phyloP scores from a whole-genome alignment of 1,284 basidiomycete genomes.

The Heimioporus retisporus region DNA sequence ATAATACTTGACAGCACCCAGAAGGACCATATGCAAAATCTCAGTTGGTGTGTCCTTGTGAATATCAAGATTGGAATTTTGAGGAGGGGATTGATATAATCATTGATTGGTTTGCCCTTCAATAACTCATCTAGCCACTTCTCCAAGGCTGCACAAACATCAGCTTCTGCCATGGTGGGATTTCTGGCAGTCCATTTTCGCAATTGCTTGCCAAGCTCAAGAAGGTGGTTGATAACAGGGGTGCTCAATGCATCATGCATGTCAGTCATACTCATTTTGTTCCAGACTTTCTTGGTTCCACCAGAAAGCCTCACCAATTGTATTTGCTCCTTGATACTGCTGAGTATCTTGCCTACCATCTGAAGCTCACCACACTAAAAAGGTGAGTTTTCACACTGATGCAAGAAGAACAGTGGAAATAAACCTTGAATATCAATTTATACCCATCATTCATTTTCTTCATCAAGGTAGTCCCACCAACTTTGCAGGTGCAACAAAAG shows the following conservation, averaged over 20 bases:
- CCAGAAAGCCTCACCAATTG: slow-evolving; percentile 8
- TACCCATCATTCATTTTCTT: background rate
- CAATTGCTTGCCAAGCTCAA: slow-evolving; percentile 11
- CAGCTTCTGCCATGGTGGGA: background rate
- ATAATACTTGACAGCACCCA: slow-evolving; percentile 48
- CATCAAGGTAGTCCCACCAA: slow-evolving; percentile 25
- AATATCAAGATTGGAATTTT: slow-evolving; percentile 11
- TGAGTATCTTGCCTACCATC: slow-evolving; percentile 16
- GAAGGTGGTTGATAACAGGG: background rate
- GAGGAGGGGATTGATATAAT: slow-evolving; percentile 27
- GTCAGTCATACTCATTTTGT: slow-evolving; percentile 14
- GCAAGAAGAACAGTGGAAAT: background rate
- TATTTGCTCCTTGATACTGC: slow-evolving; percentile 22
- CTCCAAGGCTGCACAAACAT: slow-evolving; percentile 8
- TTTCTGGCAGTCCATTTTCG: slow-evolving; percentile 6
- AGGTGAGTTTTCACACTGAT: background rate
- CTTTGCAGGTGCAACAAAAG: slow-evolving; percentile 43
- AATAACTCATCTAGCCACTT: slow-evolving; percentile 16
- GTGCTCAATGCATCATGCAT: slow-evolving; percentile 2
- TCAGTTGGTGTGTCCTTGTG: slow-evolving; percentile 44
- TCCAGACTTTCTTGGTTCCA: slow-evolving; percentile 18
- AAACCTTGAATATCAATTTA: background rate
- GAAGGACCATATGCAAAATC: slow-evolving; percentile 44
- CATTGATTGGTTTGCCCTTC: slow-evolving; percentile 2
- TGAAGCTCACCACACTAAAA: slow-evolving; percentile 13